Percentiles rank a stretch among this genome's conserved stretches.
Conservation (phyloP, 1,284 basidiomycete species). For the Fistulinella cinereoalba region DNA sequence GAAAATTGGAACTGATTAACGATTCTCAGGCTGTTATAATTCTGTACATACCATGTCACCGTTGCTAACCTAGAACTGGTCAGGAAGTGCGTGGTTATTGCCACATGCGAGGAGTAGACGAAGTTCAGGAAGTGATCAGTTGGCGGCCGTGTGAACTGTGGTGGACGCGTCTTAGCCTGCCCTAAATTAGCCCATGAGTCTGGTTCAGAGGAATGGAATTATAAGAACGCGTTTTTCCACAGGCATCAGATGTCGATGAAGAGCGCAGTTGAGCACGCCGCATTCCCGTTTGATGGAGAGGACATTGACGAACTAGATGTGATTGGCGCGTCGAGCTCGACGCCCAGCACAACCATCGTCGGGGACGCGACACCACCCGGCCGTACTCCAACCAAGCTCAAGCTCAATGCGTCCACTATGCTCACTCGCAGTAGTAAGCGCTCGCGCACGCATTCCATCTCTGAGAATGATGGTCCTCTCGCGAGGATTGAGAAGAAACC, state of each 20-base stretch:
- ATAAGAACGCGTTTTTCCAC: neutral
- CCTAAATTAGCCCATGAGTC: neutral
- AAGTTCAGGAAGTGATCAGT: too few relatives aligned
- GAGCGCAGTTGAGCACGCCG: conserved; percentile 1
- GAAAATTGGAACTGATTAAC: too few relatives aligned
- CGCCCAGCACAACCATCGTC: conserved; percentile 29
- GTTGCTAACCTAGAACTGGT: too few relatives aligned
- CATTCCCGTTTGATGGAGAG: conserved; percentile 8
- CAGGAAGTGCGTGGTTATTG: too few relatives aligned
- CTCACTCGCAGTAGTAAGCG: conserved; percentile 21
- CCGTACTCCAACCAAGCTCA: neutral
- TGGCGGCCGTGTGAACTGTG: too few relatives aligned
- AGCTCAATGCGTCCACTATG: conserved; percentile 7
- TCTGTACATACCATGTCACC: too few relatives aligned
- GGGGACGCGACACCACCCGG: conserved; percentile 30
- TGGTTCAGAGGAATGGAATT: neutral
- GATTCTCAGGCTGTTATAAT: too few relatives aligned
- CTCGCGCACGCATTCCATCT: conserved; percentile 9
- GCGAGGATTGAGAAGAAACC: conserved; percentile 29
- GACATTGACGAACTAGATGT: conserved; percentile 32
- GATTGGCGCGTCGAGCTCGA: conserved; percentile 23
- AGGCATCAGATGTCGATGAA: neutral
- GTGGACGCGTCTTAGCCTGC: neutral
- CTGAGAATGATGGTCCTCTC: neutral
- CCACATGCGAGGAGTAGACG: too few relatives aligned